Evolutionary conservation across 306 rosid genomes (phyloP).

Genomic region (Vigna nakashimae): DNA sequence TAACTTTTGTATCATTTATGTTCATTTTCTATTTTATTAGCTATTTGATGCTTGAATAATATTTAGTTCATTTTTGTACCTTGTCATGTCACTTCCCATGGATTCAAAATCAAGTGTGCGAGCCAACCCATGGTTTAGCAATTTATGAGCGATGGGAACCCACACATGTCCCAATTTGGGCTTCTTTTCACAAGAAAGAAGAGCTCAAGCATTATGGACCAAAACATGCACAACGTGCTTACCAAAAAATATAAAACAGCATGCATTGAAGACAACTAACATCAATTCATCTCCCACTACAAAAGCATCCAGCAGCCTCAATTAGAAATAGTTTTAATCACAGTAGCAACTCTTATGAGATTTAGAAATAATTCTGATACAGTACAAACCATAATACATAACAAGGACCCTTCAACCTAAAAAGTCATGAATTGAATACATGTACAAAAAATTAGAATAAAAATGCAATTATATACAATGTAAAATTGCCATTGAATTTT

Average conservation of each 20-base stretch:
- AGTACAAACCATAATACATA: conserved; percentile 9
- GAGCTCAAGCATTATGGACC: conserved; percentile 34
- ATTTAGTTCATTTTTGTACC: no score
- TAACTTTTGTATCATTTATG: not conserved
- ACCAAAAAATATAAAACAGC: conserved; percentile 9
- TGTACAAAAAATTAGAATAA: not conserved
- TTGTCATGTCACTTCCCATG: no score
- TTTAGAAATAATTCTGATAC: not conserved
- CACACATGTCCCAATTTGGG: conserved; percentile 40
- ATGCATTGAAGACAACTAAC: conserved; percentile 5
- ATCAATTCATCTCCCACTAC: conserved; percentile 40
- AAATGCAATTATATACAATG: conserved; percentile 11
- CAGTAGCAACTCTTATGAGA: not conserved
- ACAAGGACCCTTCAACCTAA: conserved; percentile 28
- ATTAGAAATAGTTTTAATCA: conserved; percentile 33
- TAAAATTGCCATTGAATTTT: no score
- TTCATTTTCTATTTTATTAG: no score
- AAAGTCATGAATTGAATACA: not conserved
- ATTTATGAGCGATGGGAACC: conserved; percentile 3
- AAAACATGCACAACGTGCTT: conserved; percentile 24
- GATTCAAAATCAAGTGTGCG: no score
- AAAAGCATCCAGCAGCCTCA: conserved; percentile 12
- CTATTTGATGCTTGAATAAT: no score
- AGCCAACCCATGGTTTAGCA: no score
- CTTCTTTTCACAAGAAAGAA: conserved; percentile 41